phyloP scores from a whole-genome alignment of 768 basidiomycete species.

The Tubosaeta brunneosetosa region DNA sequence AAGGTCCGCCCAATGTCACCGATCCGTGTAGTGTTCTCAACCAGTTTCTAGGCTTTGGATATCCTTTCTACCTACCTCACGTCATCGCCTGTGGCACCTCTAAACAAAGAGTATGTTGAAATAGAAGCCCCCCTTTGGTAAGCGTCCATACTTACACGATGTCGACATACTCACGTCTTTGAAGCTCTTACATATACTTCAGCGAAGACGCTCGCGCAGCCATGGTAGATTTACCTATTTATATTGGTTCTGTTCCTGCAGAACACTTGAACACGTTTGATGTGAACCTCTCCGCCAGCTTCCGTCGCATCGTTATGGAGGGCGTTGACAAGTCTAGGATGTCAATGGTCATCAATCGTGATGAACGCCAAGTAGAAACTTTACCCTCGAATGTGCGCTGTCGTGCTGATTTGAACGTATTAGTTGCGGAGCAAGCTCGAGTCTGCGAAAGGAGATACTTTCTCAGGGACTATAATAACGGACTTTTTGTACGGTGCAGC shows the following conservation, averaged over 20 bases:
- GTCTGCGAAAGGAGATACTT: constrained; percentile 75
- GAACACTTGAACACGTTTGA: constrained; percentile 74
- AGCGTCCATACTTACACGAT: constrained; percentile 11
- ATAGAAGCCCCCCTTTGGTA: constrained; percentile 86
- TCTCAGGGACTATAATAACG: constrained; percentile 66
- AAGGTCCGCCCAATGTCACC: constrained; percentile 41
- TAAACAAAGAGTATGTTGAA: constrained; percentile 92
- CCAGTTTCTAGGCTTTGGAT: constrained; percentile 64
- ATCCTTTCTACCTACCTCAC: constrained; percentile 86
- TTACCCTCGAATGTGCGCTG: background rate
- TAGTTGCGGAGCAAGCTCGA: constrained; percentile 83
- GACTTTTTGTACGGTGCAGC: constrained; percentile 85
- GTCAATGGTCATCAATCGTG: constrained; percentile 77
- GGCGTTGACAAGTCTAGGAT: constrained; percentile 92
- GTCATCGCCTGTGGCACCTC: constrained; percentile 72
- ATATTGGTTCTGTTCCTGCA: constrained; percentile 78
- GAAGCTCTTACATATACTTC: constrained; percentile 82
- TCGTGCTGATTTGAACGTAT: constrained; percentile 2
- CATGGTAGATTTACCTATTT: constrained; percentile 67
- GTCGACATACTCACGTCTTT: constrained; percentile 9
- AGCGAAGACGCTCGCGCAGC: constrained; percentile 72
- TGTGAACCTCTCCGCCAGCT: constrained; percentile 58
- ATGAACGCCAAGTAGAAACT: constrained; percentile 71
- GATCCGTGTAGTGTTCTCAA: background rate
- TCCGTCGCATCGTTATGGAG: constrained; percentile 62